These are phyloP conservation scores for Monilinia vaccinii-corymbosi DNA, from an alignment of 2,329 filamentous ascomycete genomes.

Conservation along the genomic window DNA sequence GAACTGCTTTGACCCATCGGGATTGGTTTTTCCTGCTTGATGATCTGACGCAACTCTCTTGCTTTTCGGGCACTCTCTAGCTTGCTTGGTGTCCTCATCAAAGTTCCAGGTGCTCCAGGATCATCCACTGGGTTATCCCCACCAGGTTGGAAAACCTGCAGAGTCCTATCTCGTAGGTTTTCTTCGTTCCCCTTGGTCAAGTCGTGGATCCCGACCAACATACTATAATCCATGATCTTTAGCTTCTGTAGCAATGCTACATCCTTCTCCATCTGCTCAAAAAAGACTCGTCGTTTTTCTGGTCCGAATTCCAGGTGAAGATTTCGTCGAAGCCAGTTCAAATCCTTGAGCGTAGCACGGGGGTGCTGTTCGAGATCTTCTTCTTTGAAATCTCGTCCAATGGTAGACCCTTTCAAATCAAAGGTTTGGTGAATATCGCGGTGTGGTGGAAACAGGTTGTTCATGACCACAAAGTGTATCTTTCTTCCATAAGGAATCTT, in stretches of 20 bases:
- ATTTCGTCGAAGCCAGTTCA: slow-evolving; percentile 89
- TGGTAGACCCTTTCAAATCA: slow-evolving; percentile 91
- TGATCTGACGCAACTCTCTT: slow-evolving; percentile 80
- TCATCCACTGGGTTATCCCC: slow-evolving; percentile 56
- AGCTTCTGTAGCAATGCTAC: slow-evolving; percentile 78
- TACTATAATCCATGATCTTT: slow-evolving; percentile 98
- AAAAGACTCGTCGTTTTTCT: slow-evolving; percentile 77
- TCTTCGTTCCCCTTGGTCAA: slow-evolving; percentile 86
- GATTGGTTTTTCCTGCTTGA: slow-evolving; percentile 87
- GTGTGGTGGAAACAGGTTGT: slow-evolving; percentile 96
- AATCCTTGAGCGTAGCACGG: slow-evolving; percentile 85
- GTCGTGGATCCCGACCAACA: slow-evolving; percentile 91
- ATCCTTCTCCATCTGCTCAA: slow-evolving; percentile 81
- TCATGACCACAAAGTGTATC: slow-evolving; percentile 99
- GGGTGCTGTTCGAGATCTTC: slow-evolving; percentile 83
- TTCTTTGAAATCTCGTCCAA: slow-evolving; percentile 85
- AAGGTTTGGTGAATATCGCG: slow-evolving; percentile 96
- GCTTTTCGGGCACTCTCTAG: slow-evolving; percentile 87
- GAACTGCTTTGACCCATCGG: slow-evolving; percentile 76
- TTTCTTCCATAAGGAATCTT: slow-evolving; percentile 98
- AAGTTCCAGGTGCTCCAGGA: slow-evolving; percentile 38
- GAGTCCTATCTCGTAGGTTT: slow-evolving; percentile 78
- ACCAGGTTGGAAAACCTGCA: slow-evolving; percentile 89
- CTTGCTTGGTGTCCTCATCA: slow-evolving; percentile 87
- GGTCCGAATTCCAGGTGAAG: slow-evolving; percentile 82